Conservation (phyloP, 345 rosid species). For the Populus nigra region DNA sequence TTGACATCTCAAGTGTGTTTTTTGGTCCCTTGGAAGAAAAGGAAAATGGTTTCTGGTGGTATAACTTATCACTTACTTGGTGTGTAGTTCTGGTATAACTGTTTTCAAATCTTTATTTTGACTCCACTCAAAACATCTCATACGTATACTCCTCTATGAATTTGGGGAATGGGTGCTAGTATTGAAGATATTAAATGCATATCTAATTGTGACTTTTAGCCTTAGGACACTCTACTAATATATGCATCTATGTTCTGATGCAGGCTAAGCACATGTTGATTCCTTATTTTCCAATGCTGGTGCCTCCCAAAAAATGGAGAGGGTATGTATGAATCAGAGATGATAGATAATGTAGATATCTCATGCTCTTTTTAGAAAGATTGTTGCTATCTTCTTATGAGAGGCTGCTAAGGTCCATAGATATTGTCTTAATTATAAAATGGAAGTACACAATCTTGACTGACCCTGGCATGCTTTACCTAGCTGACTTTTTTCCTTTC, state of each 20-base stretch:
- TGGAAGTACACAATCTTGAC: background rate
- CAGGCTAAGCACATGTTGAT: constrained; percentile 90
- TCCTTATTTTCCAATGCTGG: constrained; percentile 94
- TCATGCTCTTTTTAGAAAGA: background rate
- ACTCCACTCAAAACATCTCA: background rate
- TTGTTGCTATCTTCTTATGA: background rate
- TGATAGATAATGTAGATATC: constrained; percentile 4
- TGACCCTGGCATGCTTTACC: background rate
- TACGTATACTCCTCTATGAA: background rate
- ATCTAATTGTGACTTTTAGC: background rate
- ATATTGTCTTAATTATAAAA: background rate
- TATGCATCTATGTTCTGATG: constrained; percentile 27
- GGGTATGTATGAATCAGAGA: constrained; percentile 52
- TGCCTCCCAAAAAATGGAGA: constrained; percentile 96
- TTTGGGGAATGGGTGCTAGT: background rate
- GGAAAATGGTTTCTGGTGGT: background rate
- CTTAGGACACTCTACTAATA: constrained; percentile 1
- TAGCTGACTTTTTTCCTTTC: background rate
- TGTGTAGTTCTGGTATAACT: background rate
- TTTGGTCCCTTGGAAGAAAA: background rate
- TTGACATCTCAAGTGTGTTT: background rate
- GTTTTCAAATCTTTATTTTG: background rate
- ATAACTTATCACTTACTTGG: background rate
- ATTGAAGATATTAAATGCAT: background rate
- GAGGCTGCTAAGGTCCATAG: background rate